A percentile compares a stretch with the other conserved stretches of the same genome.
These are phyloP conservation scores for Ophiostoma ulmi DNA, from an alignment of 2,329 filamentous ascomycete species.

Conservation along the genomic window DNA sequence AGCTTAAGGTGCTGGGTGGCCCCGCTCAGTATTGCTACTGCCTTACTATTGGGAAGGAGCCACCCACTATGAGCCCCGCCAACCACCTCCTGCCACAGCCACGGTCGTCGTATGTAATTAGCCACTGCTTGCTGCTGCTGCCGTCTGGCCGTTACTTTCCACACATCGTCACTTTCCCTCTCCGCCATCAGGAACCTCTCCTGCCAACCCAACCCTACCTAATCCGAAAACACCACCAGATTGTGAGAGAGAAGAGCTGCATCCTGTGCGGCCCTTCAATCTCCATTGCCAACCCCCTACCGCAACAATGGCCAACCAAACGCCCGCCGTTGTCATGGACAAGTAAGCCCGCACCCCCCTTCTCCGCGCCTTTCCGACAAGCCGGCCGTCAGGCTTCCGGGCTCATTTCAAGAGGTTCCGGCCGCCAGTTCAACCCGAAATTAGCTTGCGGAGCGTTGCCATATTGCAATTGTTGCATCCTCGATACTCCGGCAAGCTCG, in stretches of 20 bases:
- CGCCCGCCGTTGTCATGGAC: conserved; percentile 99
- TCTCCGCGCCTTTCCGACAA: conserved; percentile 28
- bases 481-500: not conserved
- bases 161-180: conserved; percentile 19
- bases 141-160: conserved; percentile 8
- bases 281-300: conserved; percentile 15
- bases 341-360: conserved; percentile 64
- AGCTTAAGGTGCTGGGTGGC: conserved; percentile 17
- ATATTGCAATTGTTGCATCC: not conserved
- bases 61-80: conserved; percentile 21
- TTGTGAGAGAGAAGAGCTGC: conserved; percentile 20
- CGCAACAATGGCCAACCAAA: conserved; percentile 85
- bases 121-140: not conserved
- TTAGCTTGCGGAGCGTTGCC: not conserved
- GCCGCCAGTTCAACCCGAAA: not conserved
- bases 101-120: conserved; percentile 17
- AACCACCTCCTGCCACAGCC: conserved; percentile 23
- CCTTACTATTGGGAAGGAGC: conserved; percentile 10
- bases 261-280: conserved; percentile 17
- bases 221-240: not conserved
- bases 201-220: not conserved
- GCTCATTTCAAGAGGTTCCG: conserved; percentile 26
- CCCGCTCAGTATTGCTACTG: not conserved
- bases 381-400: not conserved
- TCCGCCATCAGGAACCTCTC: not conserved